These are phyloP conservation scores for Tuber borchii DNA, from an alignment of 495 filamentous ascomycete genomes.

Conservation along the genomic window DNA sequence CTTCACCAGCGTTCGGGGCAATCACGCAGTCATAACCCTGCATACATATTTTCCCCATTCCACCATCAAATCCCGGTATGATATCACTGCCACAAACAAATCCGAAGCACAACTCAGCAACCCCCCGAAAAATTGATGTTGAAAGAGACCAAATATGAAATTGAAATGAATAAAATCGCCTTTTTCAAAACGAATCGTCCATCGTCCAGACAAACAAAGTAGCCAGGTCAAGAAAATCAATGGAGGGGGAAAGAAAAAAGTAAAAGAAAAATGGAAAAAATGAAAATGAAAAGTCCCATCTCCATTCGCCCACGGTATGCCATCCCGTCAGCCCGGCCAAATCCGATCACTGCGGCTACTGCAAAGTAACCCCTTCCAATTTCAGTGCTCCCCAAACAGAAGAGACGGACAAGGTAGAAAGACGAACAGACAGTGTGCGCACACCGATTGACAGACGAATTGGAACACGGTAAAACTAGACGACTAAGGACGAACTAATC, in stretches of 20 bases:
- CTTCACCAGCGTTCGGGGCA: background rate
- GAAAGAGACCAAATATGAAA: background rate
- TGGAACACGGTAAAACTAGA: slow-evolving; percentile 11
- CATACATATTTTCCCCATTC: background rate
- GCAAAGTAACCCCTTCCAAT: slow-evolving; percentile 3
- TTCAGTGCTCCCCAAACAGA: background rate
- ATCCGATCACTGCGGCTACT: background rate
- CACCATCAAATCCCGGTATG: background rate
- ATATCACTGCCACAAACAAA: background rate
- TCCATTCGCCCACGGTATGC: slow-evolving; percentile 18
- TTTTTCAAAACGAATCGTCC: background rate
- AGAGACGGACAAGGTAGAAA: background rate
- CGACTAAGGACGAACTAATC: background rate
- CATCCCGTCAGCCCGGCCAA: background rate
- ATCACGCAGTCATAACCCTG: background rate
- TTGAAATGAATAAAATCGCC: background rate
- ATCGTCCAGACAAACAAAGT: background rate
- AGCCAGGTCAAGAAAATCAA: background rate
- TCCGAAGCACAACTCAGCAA: background rate
- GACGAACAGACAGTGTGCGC: background rate
- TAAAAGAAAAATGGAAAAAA: background rate
- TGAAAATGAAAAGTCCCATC: slow-evolving; percentile 3
- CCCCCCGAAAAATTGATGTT: background rate
- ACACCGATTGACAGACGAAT: slow-evolving; percentile 1
- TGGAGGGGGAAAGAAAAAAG: slow-evolving; percentile 2